Evolutionary conservation across 352 stramenopile genomes (phyloP), one percentile per base, ranked within the genome.

Genomic region (Globisporangium barbulae): DNA sequence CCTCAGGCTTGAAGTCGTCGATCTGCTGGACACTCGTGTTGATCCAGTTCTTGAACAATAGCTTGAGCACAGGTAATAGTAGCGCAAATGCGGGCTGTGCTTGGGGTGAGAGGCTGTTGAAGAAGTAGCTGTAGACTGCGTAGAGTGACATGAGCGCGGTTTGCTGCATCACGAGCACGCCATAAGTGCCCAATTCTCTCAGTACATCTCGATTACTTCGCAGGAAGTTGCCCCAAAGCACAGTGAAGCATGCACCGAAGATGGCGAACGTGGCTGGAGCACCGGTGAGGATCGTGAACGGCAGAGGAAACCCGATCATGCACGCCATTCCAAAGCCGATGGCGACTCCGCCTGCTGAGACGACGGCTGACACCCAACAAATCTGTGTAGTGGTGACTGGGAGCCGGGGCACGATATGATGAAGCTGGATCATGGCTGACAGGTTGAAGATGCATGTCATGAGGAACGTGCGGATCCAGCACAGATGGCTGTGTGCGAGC

Each of bases 281-380:
- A 15, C 15, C 17, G 5, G 9, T 5, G 2, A 47, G 13, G 10
- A 81, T 69, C 19, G 60, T 67, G 45, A 81, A 81, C 2, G 73
- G 71, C 8, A 81, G 41, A 3, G 71, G 71, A 49, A 75, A 81
- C 0, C 73, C 73, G 35, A 84, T 69, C 10, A 59, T n/a, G 19
- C 17, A 17, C 17, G 39, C 39, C 13, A 53, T 4, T 1, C 39
- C n/a, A 35, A 31, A 42, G 6, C n/a, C 13, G 3, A 22, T 39
- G 7, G 21, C 9, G 3, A 30, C 21, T 35, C 48, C 48, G 6
- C 0, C 13, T 10, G 0, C 66, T 9, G 0, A 67, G 65, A 4
- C 74, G 13, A 2, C 39, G 54, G 7, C 5, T 37, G 65, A 48
- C 4, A 48, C 30, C 1, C 55, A 59, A 8, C 58, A 54, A 19